Evolutionary conservation across 1,284 basidiomycete genomes (phyloP), one percentile per base, ranked within the genome.

Genomic region (Moniliella sp.): DNA sequence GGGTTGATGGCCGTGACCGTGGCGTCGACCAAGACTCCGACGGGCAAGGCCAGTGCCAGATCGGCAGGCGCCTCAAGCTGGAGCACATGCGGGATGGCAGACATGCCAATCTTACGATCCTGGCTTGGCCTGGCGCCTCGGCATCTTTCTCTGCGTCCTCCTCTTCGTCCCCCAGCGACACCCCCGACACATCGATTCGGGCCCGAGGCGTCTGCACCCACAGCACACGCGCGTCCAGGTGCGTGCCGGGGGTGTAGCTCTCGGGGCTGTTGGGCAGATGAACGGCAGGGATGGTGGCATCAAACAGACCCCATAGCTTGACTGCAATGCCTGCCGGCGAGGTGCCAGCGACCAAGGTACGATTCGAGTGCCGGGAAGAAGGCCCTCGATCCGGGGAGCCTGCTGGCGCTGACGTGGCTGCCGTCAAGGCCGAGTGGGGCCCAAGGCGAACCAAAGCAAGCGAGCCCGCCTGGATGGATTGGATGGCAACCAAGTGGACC

Each of bases 241-340:
- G 51, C 57, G 40, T 36, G 55, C 65, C 65, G 81, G 91, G 59
- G 80, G 74, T 9, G 50, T 60, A 48, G n/a, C n/a, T n/a, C n/a
- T n/a, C n/a, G 21, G 21, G 21, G 12, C 27, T 16, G n/a, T 64
- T 46, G n/a, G 67, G 67, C 13, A 94, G 64, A 62, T 97, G 86
- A 40, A 76, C 71, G 27, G 74, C 65, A 55, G 93, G 84, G 31
- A 84, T 70, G 0, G 83, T 88, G 17, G 82, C 88, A 31, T 83
- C 76, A 61, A 86, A 94, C 63, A 81, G 88, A 2, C 86, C 88
- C 18, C 86, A 70, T 13, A 94, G 68, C 63, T 88, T 84, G 30
- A 97, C 67, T 52, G 80, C 80, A 32, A 97, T 65, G 15, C 93
- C 91, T 13, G 67, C 68, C 11, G 76, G 67, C 23, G 75, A 66